Conservation (phyloP, 176 grass and related monocot species). For the Eleusine coracana region DNA sequence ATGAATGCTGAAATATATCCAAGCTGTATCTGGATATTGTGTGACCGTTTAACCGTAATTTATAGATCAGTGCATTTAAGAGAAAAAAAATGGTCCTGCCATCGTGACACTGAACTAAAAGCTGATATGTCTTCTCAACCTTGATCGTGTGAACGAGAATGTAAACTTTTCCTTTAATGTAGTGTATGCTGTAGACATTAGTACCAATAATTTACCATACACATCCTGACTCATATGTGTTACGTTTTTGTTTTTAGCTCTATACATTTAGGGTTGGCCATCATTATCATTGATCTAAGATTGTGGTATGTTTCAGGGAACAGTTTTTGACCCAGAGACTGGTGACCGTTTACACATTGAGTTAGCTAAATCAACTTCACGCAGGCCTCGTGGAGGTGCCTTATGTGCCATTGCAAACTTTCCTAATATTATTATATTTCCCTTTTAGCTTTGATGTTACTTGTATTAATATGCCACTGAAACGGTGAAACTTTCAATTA, state of each 20-base stretch:
- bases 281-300: constrained; percentile 16
- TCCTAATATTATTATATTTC: not conserved
- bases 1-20: not conserved
- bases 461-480: not conserved
- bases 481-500: not conserved
- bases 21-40: not conserved
- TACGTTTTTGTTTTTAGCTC: not conserved
- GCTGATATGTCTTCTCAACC: constrained; percentile 1
- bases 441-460: not conserved
- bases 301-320: constrained; percentile 57
- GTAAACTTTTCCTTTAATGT: not conserved
- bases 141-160: not conserved
- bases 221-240: not conserved
- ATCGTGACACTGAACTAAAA: constrained; percentile 12
- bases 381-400: constrained; percentile 69
- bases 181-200: not conserved
- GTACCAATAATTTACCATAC: not conserved
- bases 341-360: constrained; percentile 83
- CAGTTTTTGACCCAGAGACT: constrained; percentile 80
- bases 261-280: constrained; percentile 1
- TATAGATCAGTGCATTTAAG: not conserved
- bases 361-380: constrained; percentile 93
- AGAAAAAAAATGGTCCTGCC: not conserved
- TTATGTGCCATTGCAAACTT: not conserved
- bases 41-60: not conserved